A percentile compares a stretch with the other conserved stretches of the same genome.
Conservation (phyloP, 1,284 basidiomycete species). For the Entoloma clypeatum region DNA sequence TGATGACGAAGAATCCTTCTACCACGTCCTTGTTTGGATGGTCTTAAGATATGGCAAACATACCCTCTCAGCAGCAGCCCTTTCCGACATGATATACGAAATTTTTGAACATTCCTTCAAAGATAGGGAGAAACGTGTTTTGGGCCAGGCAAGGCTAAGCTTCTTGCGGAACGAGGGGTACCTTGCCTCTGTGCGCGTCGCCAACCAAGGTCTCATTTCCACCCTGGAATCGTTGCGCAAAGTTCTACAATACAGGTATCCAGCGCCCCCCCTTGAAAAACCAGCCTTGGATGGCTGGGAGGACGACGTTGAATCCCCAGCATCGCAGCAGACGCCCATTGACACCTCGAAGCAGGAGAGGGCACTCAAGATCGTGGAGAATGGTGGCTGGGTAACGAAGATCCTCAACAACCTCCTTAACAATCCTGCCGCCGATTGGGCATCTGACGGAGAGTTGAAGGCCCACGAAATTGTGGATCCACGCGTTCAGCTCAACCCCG, state of each 20-base stretch:
- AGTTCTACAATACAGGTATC: constrained; percentile 2
- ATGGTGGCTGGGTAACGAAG: not conserved
- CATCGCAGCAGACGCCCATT: no score
- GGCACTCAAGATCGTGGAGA: not conserved
- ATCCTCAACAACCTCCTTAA: not conserved
- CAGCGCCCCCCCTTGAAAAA: not conserved
- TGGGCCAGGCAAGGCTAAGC: not conserved
- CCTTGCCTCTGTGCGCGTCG: not conserved
- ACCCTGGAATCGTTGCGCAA: not conserved
- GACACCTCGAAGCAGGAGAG: no score
- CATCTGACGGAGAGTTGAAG: not conserved
- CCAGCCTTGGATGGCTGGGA: not conserved
- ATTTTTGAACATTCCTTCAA: not conserved
- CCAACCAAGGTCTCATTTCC: constrained; percentile 2
- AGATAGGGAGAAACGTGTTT: no score
- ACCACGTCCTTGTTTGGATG: constrained; percentile 12
- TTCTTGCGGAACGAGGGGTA: not conserved
- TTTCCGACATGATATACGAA: not conserved
- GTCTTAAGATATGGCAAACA: constrained; percentile 12
- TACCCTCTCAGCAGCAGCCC: not conserved
- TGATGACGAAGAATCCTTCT: constrained; percentile 14
- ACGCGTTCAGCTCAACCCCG: not conserved
- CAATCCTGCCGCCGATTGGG: not conserved
- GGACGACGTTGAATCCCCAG: no score
- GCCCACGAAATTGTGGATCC: not conserved